Conservation (phyloP, 257 asterid species). For the Paulownia fortunei region DNA sequence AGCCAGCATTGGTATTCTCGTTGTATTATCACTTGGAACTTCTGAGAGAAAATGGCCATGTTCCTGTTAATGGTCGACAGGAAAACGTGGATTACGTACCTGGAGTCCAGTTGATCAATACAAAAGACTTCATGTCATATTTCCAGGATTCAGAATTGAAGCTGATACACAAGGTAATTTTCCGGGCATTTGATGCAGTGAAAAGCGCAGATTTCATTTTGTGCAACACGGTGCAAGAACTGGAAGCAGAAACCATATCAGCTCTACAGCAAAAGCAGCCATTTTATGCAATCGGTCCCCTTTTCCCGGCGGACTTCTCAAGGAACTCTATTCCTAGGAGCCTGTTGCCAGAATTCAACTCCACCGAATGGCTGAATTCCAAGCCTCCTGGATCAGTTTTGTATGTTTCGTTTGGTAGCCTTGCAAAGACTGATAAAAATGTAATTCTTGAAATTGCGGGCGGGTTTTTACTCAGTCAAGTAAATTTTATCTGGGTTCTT, state of each 20-base stretch:
- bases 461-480: conserved; percentile 53
- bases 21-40: conserved; percentile 56
- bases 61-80: conserved; percentile 42
- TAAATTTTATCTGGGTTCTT: conserved; percentile 60
- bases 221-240: conserved; percentile 65
- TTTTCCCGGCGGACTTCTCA: conserved; percentile 48
- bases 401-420: conserved; percentile 77
- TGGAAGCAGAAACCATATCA: conserved; percentile 47
- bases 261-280: conserved; percentile 51
- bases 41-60: conserved; percentile 50
- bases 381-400: conserved; percentile 57
- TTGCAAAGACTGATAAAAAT: conserved; percentile 42
- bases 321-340: conserved; percentile 44
- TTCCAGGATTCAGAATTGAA: conserved; percentile 44
- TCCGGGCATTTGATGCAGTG: conserved; percentile 49
- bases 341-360: conserved; percentile 54
- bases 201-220: conserved; percentile 57
- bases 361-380: conserved; percentile 54
- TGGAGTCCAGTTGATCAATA: conserved; percentile 58
- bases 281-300: conserved; percentile 61
- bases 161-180: conserved; percentile 39
- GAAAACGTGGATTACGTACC: conserved; percentile 56
- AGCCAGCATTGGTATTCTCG: conserved; percentile 58
- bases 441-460: conserved; percentile 55
- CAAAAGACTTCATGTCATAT: conserved; percentile 60